phyloP scores from a whole-genome alignment of 1,284 basidiomycete species.

The Papiliotrema laurentii region DNA sequence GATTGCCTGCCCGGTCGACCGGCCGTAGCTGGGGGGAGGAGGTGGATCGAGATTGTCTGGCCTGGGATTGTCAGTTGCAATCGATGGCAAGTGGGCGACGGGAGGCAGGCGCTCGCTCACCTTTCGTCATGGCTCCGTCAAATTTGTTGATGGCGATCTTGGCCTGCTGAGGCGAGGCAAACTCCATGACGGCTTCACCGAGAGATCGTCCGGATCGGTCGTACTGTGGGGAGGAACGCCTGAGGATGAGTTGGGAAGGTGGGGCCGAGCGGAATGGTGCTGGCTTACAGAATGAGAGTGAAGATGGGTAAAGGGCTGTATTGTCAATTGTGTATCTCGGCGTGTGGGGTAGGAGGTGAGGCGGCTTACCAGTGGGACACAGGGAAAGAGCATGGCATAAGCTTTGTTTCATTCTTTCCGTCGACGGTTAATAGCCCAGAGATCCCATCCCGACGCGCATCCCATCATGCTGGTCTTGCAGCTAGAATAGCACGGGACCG shows the following conservation, averaged over 20 bases:
- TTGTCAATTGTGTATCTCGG: too few relatives aligned
- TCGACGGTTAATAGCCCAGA: too few relatives aligned
- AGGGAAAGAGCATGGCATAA: slow-evolving; percentile 17
- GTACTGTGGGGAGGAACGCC: slow-evolving; percentile 58
- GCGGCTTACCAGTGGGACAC: slow-evolving; percentile 5
- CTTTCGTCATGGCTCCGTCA: slow-evolving; percentile 85
- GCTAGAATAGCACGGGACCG: too few relatives aligned
- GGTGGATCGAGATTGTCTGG: slow-evolving; percentile 73
- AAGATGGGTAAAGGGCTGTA: too few relatives aligned
- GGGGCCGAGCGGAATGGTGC: too few relatives aligned
- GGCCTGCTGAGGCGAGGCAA: slow-evolving; percentile 72
- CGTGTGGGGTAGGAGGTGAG: too few relatives aligned
- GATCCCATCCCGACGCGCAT: too few relatives aligned
- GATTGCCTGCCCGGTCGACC: background rate
- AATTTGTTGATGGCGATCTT: slow-evolving; percentile 78
- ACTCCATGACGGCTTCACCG: slow-evolving; percentile 77
- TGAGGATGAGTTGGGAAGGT: slow-evolving; percentile 44
- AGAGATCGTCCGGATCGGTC: slow-evolving; percentile 91
- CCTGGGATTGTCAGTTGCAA: slow-evolving; percentile 51
- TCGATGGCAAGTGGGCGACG: background rate
- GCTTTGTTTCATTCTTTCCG: slow-evolving; percentile 9
- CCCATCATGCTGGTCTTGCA: too few relatives aligned
- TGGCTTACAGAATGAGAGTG: too few relatives aligned
- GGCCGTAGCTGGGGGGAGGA: slow-evolving; percentile 36
- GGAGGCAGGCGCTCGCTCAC: too few relatives aligned